Percentiles rank a stretch among this genome's conserved stretches.
phyloP scores from a whole-genome alignment of 2,329 filamentous ascomycete species.

The Calcarisporium arbuscula region DNA sequence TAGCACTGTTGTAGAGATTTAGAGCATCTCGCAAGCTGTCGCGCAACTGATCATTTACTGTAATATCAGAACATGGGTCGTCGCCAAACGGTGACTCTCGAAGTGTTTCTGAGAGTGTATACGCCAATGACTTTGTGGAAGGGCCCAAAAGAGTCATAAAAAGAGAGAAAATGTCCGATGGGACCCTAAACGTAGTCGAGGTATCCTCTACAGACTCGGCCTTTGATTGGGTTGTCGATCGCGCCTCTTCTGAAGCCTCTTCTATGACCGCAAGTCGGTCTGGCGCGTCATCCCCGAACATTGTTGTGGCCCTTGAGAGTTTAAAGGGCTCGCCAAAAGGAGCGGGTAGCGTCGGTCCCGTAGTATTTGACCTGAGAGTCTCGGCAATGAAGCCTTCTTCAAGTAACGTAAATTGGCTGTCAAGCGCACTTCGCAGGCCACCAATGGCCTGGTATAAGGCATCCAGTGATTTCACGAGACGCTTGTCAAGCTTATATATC shows the following conservation, averaged over 20 bases:
- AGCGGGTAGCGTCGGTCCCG: slow-evolving; percentile 14
- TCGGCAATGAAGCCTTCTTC: slow-evolving; percentile 45
- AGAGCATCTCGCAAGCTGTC: slow-evolving; percentile 77
- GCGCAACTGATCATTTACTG: slow-evolving; percentile 72
- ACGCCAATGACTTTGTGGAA: slow-evolving; percentile 93
- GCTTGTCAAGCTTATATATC: slow-evolving; percentile 72
- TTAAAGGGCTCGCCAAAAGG: no score
- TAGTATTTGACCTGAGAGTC: slow-evolving; percentile 9
- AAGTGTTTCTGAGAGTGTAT: slow-evolving; percentile 81
- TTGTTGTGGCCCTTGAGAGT: no score
- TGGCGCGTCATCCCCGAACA: slow-evolving; percentile 31
- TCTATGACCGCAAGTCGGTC: slow-evolving; percentile 56
- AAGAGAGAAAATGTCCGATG: slow-evolving; percentile 82
- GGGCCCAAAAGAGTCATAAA: slow-evolving; percentile 88
- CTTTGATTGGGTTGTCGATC: slow-evolving; percentile 15
- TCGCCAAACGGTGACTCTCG: slow-evolving; percentile 78
- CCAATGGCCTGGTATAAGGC: slow-evolving; percentile 82
- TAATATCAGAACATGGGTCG: slow-evolving; percentile 60
- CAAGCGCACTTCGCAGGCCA: slow-evolving; percentile 80
- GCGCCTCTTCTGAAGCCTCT: slow-evolving; percentile 46
- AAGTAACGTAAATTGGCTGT: slow-evolving; percentile 80
- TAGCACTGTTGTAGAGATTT: slow-evolving; percentile 67
- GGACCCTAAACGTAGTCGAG: slow-evolving; percentile 43
- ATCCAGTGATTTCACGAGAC: slow-evolving; percentile 77
- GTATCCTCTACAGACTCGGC: slow-evolving; percentile 23